Conservation (phyloP, 2,329 filamentous ascomycete species). For the Plectosphaerella cucumerina region DNA sequence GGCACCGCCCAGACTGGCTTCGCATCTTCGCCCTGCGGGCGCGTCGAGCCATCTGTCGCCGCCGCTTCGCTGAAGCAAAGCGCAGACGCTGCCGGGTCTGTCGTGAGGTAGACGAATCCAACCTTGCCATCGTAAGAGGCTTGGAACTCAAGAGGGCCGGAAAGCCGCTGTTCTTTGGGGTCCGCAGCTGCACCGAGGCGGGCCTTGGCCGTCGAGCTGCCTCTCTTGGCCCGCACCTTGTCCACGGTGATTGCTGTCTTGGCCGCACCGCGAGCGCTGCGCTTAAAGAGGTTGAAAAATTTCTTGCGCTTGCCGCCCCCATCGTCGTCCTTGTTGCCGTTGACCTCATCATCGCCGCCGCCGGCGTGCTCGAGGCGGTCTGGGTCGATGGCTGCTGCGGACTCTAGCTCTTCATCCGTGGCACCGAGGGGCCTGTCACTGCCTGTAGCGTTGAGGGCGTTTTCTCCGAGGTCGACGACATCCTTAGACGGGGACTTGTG, state of each 20-base stretch:
- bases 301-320: constrained; percentile 3
- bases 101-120: constrained; percentile 2
- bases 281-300: constrained; percentile 6
- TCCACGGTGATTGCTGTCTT: constrained; percentile 2
- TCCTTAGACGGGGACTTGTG: background rate
- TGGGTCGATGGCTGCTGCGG: background rate
- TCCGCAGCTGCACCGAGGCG: background rate
- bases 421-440: constrained; percentile 5
- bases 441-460: background rate
- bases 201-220: background rate
- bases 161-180: background rate
- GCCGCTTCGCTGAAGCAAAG: constrained; percentile 1
- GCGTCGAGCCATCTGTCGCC: background rate
- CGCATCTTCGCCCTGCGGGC: background rate
- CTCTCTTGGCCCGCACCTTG: constrained; percentile 6
- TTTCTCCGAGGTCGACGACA: background rate
- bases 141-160: constrained; percentile 4
- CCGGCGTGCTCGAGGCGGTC: constrained; percentile 1
- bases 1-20: constrained; percentile 1
- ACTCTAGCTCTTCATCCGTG: background rate
- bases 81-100: background rate
- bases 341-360: constrained; percentile 2
- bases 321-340: background rate
- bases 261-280: constrained; percentile 4
- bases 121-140: background rate